phyloP scores from a whole-genome alignment of 345 rosid genomes.

The Ailanthus altissimus region DNA sequence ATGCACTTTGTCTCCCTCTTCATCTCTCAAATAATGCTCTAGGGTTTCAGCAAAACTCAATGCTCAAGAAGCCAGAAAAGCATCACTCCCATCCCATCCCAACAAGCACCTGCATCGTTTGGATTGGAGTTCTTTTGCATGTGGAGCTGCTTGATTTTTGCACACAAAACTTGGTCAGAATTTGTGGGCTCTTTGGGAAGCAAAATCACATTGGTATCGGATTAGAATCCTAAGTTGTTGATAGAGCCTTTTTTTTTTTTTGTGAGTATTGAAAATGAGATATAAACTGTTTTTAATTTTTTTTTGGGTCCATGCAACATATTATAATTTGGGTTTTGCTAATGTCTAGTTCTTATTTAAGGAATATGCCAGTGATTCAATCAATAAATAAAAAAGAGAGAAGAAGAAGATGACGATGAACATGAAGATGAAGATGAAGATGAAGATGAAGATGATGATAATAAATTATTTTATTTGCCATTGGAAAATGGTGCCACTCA shows the following conservation, averaged over 20 bases:
- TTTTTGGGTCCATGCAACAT: slow-evolving; percentile 13
- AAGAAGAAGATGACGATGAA: background rate
- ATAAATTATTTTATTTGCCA: background rate
- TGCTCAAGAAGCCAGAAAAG: slow-evolving; percentile 36
- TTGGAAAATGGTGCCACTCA: background rate
- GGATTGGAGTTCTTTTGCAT: slow-evolving; percentile 20
- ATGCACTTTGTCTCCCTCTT: slow-evolving; percentile 39
- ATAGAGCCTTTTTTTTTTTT: slow-evolving; percentile 5
- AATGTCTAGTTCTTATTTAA: slow-evolving; percentile 20
- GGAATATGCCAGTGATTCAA: slow-evolving; percentile 21
- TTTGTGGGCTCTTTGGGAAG: slow-evolving; percentile 17
- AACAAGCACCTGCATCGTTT: too few relatives aligned
- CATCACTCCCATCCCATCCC: slow-evolving; percentile 3
- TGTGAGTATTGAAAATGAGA: background rate
- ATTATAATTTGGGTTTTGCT: slow-evolving; percentile 24
- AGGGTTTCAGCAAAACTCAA: slow-evolving; percentile 42
- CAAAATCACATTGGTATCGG: slow-evolving; percentile 9
- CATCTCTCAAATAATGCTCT: slow-evolving; percentile 19
- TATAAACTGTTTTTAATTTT: background rate
- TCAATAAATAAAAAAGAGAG: background rate
- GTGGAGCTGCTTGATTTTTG: slow-evolving; percentile 3
- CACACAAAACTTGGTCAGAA: slow-evolving; percentile 6
- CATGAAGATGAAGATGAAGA: background rate
- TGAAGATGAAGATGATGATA: background rate
- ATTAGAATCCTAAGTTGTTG: slow-evolving; percentile 36